Base-by-base conservation (phyloP, 352 stramenopile genomes). In the Phytophthora ohioensis region DNA sequence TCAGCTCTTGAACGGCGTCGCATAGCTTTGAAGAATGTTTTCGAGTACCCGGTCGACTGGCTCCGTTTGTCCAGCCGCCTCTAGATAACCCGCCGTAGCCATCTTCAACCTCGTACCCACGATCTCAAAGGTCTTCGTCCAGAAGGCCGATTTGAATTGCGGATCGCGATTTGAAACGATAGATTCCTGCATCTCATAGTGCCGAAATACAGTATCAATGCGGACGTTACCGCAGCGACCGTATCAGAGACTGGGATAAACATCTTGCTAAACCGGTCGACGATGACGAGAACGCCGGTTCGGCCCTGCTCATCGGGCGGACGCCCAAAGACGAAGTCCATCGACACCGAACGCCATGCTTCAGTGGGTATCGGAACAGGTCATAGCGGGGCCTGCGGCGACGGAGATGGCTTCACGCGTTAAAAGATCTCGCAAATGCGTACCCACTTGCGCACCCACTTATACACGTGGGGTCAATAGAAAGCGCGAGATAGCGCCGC, bases 401-500 rank as follows among this genome's bases (percentile, higher is more conserved):
- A 51, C 17, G 15, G 15, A 4, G 5, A 34, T 1, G 59, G 34
- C 32, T 76, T 76, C 15, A 72, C 59, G 0, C 73, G 64, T 10
- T 81, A 59, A 13, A 65, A 79, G 0, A 46, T 35, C 35, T 81
- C 43, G 7, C 36, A 42, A 9, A 2, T 42, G 6, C 36, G 36
- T 3, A 42, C 36, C 36, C 3, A 42, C 7, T 75, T 79, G 0
- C 57, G 56, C 0, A 80, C 67, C 59, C 57, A 73, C 27, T 80
- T 78, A 41, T 76, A 76, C 64, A 72, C 57, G 52, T 78, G 63
- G 0, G 76, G 30, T 64, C 57, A 76, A 36, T 58, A 72, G 46
- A 70, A 73, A 31, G 60, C 39, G 0, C 60, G 63, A 0, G 55
- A 58, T 0, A 82, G 27, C 0, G 52, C 21, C 0, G 41, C 3